Conservation (phyloP, 2,329 filamentous ascomycete genomes). For the Fusarium virguliforme region DNA sequence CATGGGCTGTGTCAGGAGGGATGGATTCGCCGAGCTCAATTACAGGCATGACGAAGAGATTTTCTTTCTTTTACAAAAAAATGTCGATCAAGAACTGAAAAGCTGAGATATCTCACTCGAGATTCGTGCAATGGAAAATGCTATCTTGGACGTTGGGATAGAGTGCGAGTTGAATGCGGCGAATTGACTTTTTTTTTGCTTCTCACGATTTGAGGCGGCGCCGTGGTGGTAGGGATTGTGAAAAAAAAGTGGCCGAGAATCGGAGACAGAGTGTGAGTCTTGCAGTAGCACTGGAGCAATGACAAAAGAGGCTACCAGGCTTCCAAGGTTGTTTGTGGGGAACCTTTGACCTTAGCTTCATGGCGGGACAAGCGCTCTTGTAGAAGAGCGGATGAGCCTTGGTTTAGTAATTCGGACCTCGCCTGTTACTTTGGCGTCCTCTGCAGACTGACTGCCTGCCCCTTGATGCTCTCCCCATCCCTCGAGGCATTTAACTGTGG, state of each 20-base stretch:
- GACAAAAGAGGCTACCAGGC: slow-evolving; percentile 7
- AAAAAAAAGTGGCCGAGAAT: slow-evolving; percentile 41
- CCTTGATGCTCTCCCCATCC: slow-evolving; percentile 4
- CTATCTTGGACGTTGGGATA: not conserved
- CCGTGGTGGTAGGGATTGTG: slow-evolving; percentile 34
- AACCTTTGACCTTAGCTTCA: not conserved
- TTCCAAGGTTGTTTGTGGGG: slow-evolving; percentile 18
- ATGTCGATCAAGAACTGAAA: not conserved
- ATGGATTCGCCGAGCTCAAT: slow-evolving; percentile 79
- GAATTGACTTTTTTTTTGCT: slow-evolving; percentile 35
- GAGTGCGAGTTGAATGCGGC: slow-evolving; percentile 11
- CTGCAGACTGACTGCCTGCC: too few relatives aligned
- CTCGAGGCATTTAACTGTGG: slow-evolving; percentile 2
- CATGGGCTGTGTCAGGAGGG: slow-evolving; percentile 84
- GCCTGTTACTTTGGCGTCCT: not conserved
- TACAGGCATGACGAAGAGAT: slow-evolving; percentile 59
- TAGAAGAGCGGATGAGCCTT: not conserved
- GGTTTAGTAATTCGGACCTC: slow-evolving; percentile 11
- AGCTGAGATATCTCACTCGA: not conserved
- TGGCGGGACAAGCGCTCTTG: slow-evolving; percentile 27
- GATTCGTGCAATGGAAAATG: not conserved
- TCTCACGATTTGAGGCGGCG: slow-evolving; percentile 24
- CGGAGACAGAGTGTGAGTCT: slow-evolving; percentile 39
- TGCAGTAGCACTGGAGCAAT: slow-evolving; percentile 1
- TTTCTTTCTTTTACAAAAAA: not conserved